These are phyloP conservation scores for Aspergillus pseudoglaucus DNA, from an alignment of 2,329 filamentous ascomycete genomes.

Conservation along the genomic window DNA sequence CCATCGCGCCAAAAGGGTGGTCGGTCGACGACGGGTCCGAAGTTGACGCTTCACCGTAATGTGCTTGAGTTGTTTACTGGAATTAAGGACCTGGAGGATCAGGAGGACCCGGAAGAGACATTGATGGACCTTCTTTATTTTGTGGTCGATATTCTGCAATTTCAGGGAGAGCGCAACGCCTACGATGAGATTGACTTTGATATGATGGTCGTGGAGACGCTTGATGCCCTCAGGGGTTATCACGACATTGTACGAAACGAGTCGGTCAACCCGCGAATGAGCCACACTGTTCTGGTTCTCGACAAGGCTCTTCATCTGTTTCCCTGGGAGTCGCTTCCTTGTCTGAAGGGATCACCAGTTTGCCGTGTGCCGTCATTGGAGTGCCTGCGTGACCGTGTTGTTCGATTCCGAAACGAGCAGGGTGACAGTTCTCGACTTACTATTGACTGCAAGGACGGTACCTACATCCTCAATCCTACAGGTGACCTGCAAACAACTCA, in stretches of 20 bases:
- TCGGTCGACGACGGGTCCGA: constrained; percentile 46
- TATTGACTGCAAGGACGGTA: constrained; percentile 41
- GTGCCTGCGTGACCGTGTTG: constrained; percentile 69
- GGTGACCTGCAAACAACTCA: constrained; percentile 78
- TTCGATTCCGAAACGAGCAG: constrained; percentile 40
- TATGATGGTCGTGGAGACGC: constrained; percentile 76
- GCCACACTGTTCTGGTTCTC: constrained; percentile 79
- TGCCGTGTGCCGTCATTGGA: constrained; percentile 83
- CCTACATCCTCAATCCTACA: constrained; percentile 83
- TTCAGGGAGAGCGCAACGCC: constrained; percentile 91
- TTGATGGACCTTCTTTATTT: constrained; percentile 94
- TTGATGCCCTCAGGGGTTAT: constrained; percentile 76
- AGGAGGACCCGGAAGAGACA: constrained; percentile 76
- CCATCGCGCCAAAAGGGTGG: constrained; percentile 64
- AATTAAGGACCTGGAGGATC: constrained; percentile 64
- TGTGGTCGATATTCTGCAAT: constrained; percentile 91
- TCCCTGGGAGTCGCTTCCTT: constrained; percentile 93
- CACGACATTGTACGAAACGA: constrained; percentile 47
- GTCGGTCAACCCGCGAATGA: constrained; percentile 24
- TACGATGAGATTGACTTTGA: constrained; percentile 99
- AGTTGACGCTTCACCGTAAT: constrained; percentile 53
- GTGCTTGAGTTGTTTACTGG: constrained; percentile 86
- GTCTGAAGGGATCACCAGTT: constrained; percentile 69
- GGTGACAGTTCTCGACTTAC: constrained; percentile 41
- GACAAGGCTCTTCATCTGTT: constrained; percentile 88